Percentiles rank a stretch among this genome's conserved stretches.
These are phyloP conservation scores for Pythium periplocum DNA, from an alignment of 352 stramenopile species.

Conservation along the genomic window DNA sequence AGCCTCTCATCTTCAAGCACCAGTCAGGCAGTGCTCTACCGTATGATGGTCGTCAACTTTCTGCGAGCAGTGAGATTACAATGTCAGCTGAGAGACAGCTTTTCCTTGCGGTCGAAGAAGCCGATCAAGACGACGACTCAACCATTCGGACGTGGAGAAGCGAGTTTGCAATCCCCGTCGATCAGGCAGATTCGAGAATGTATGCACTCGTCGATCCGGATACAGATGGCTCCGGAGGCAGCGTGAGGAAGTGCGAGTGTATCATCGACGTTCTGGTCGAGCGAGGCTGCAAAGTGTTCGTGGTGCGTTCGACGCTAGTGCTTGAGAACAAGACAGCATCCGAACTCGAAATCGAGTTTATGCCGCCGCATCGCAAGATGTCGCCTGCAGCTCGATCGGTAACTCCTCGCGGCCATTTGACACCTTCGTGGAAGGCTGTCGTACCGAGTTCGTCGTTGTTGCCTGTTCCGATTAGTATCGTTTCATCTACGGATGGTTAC, in stretches of 20 bases:
- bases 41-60: neutral
- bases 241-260: conserved; percentile 76
- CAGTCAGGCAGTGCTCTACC: too few species aligned
- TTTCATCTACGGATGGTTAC: conserved; percentile 63
- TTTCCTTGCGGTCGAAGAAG: conserved; percentile 68
- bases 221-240: conserved; percentile 30
- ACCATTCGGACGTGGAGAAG: conserved; percentile 39
- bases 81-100: conserved; percentile 37
- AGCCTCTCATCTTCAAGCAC: conserved; percentile 48
- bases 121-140: neutral
- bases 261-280: conserved; percentile 84
- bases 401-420: conserved; percentile 28
- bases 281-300: conserved; percentile 84
- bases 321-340: conserved; percentile 82
- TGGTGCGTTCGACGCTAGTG: conserved; percentile 74
- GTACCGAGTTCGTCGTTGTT: conserved; percentile 55
- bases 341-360: conserved; percentile 82
- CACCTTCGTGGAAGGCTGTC: conserved; percentile 63
- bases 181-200: conserved; percentile 81
- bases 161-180: conserved; percentile 70
- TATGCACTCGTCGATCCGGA: conserved; percentile 72
- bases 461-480: conserved; percentile 68
- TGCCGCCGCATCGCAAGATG: conserved; percentile 39
- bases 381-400: conserved; percentile 29
- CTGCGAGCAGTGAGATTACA: conserved; percentile 8